Evolutionary conservation across 495 filamentous ascomycete species (phyloP).

Genomic region (Neurospora sp.): DNA sequence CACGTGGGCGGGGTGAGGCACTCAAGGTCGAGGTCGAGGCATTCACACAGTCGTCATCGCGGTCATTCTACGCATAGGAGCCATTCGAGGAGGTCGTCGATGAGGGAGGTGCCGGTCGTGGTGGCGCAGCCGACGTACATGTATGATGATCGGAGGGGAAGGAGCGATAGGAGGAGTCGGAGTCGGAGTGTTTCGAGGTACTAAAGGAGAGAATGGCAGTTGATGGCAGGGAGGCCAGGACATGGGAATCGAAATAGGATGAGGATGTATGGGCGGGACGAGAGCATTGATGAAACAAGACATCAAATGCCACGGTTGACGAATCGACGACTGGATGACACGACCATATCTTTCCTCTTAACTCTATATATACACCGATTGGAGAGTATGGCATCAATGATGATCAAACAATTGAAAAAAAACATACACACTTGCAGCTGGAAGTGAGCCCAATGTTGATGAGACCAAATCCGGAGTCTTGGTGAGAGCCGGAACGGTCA

Average conservation of each 20-base stretch:
- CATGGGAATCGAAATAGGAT: not conserved
- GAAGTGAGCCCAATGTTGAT: not conserved
- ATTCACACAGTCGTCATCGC: slow-evolving; percentile 2
- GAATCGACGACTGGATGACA: not conserved
- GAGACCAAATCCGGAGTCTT: not conserved
- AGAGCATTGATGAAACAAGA: not conserved
- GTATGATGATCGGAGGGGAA: slow-evolving; percentile 1
- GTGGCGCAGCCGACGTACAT: slow-evolving; percentile 2
- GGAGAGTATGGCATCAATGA: not conserved
- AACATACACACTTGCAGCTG: not conserved
- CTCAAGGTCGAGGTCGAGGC: not conserved
- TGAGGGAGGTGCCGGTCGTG: slow-evolving; percentile 8
- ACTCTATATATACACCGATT: not conserved
- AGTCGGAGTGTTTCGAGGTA: slow-evolving; percentile 3
- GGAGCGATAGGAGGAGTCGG: not conserved
- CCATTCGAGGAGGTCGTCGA: not conserved
- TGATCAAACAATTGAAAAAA: not conserved
- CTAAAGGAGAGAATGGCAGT: not conserved
- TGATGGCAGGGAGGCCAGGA: not conserved
- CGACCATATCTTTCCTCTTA: too few relatives aligned
- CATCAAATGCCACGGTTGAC: not conserved
- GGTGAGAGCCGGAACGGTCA: not conserved
- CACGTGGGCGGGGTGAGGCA: not conserved
- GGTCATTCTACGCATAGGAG: not conserved
- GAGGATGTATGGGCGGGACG: not conserved